These are phyloP conservation scores for Penicillium olsonii DNA, from an alignment of 2,329 filamentous ascomycete species.

Conservation along the genomic window DNA sequence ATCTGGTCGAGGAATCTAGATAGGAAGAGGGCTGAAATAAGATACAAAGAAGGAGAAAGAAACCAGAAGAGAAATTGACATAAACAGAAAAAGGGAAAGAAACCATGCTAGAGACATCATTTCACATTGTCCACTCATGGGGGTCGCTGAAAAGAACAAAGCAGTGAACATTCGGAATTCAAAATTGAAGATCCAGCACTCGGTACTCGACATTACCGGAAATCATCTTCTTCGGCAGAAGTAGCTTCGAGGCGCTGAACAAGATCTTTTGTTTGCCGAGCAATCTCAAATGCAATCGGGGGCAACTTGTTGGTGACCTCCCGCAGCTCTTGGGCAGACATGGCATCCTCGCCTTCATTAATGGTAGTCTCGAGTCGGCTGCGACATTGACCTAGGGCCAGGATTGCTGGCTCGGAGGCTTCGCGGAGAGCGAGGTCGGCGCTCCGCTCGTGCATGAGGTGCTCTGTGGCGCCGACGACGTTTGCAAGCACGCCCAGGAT, in stretches of 20 bases:
- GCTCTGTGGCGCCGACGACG: constrained; percentile 67
- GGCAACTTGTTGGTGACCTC: constrained; percentile 71
- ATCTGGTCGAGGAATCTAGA: constrained; percentile 1
- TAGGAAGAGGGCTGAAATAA: constrained; percentile 5
- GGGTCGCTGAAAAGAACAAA: constrained; percentile 27
- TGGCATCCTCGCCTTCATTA: constrained; percentile 62
- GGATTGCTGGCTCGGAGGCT: constrained; percentile 42
- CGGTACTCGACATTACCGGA: constrained; percentile 28
- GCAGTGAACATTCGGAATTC: constrained; percentile 8
- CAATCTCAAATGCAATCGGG: constrained; percentile 84
- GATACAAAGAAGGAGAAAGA: constrained; percentile 5
- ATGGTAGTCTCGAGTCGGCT: constrained; percentile 66
- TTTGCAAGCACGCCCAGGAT: constrained; percentile 72
- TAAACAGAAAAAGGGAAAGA: constrained; percentile 5
- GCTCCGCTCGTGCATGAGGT: constrained; percentile 52
- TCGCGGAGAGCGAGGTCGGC: constrained; percentile 52
- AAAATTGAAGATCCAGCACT: neutral
- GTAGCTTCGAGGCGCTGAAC: constrained; percentile 52
- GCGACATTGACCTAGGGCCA: constrained; percentile 61
- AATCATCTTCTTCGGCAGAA: constrained; percentile 42
- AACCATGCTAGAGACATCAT: constrained; percentile 22
- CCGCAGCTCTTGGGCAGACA: constrained; percentile 51
- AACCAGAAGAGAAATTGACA: constrained; percentile 12
- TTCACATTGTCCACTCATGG: constrained; percentile 29
- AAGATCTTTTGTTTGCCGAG: constrained; percentile 76